Conservation (phyloP, 331 rosid genomes). For the Erythrophleum ivorense region DNA sequence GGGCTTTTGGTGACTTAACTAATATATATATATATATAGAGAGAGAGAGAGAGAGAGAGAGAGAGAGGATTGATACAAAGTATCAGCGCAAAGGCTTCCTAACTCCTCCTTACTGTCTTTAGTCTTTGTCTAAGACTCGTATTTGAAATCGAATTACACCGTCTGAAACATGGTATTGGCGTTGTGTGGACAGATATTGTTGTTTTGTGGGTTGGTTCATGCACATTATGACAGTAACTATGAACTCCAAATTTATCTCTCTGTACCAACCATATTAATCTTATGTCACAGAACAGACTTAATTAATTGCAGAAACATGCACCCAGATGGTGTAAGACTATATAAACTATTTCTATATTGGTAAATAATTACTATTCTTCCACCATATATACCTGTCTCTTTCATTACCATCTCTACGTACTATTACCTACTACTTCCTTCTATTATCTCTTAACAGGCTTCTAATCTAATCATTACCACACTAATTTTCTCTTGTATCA, state of each 20-base stretch:
- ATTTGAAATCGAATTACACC: too few species aligned
- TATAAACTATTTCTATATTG: too few species aligned
- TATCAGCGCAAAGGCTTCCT: background rate
- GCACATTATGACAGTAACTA: background rate
- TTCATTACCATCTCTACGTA: background rate
- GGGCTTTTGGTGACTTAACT: too few species aligned
- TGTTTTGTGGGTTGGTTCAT: constrained; percentile 21
- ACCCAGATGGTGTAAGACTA: too few species aligned
- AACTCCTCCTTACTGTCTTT: background rate
- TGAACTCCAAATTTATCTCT: background rate
- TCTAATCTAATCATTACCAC: background rate
- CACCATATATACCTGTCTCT: background rate
- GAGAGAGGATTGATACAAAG: too few species aligned
- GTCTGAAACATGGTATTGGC: background rate
- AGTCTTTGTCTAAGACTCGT: background rate
- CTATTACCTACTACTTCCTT: background rate
- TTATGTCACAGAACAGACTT: background rate
- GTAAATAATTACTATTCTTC: background rate
- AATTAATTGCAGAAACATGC: too few species aligned
- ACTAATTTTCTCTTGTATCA: too few species aligned
- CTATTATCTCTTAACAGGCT: background rate
- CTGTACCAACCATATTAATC: background rate
- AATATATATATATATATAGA: too few species aligned
- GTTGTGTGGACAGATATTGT: background rate
- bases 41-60: too few species aligned